Evolutionary conservation across 495 filamentous ascomycete genomes (phyloP).

Genomic region (Neurospora tetrasperma): DNA sequence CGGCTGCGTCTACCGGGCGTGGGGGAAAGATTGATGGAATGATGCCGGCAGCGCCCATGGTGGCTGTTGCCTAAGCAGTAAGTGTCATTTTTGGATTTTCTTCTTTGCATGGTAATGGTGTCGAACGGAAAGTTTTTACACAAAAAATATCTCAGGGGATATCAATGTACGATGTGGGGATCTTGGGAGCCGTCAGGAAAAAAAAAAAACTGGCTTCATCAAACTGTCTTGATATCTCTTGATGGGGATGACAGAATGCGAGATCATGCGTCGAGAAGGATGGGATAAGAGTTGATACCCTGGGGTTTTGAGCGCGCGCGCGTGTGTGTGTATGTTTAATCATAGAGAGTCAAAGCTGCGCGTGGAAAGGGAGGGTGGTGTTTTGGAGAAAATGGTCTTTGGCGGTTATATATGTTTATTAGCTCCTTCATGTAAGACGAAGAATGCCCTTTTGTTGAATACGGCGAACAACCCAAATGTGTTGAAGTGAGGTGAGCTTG

Average conservation of each 20-base stretch:
- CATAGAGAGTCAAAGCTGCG: neutral
- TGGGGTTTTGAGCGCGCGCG: neutral
- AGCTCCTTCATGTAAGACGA: neutral
- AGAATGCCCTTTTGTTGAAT: neutral
- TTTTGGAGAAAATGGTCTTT: neutral
- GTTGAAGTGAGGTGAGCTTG: neutral
- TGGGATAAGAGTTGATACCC: neutral
- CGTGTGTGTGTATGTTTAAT: neutral
- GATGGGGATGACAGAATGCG: neutral
- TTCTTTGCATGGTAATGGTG: neutral
- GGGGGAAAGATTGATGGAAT: neutral
- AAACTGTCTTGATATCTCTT: neutral
- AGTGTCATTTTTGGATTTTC: neutral
- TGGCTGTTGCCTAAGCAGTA: neutral
- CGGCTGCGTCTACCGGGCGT: constrained; percentile 4
- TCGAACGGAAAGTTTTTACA: neutral
- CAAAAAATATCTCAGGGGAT: neutral
- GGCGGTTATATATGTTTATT: neutral
- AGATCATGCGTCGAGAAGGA: neutral
- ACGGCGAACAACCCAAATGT: neutral
- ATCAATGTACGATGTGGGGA: neutral
- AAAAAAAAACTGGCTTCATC: neutral
- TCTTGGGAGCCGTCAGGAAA: neutral
- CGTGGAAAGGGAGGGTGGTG: neutral
- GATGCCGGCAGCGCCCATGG: neutral